Base-by-base conservation (phyloP, 805 yeast genomes). In the Wickerhamomyces kurtzmanii region DNA sequence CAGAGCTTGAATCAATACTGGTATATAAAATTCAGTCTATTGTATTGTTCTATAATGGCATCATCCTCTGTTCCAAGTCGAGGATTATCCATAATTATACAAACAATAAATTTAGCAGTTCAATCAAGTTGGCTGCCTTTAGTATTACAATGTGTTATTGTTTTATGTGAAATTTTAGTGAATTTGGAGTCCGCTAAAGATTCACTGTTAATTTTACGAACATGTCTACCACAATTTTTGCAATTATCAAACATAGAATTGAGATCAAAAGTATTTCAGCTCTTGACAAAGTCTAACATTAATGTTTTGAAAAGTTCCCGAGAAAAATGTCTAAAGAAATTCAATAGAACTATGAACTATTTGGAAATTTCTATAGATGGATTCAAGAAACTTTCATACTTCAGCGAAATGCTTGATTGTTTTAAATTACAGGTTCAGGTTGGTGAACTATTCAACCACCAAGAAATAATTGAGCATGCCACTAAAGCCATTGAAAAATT, bases 71-170 rank as follows among this genome's bases (percentile, higher is more conserved):
- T 60, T 5, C 68, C 73, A 10, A 47, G 65, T 8, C 57, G 78
- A 31, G 71, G 69, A 1, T 36, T 77, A 7, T 63, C 78, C 1
- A 42, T 65, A 12, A 40, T 75, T 0, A 43, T 69, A 5, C 70
- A 69, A 34, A 60, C 72, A 28, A 48, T 78, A 2, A 62, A 65
- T 26, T 41, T 59, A 9, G 68, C 80, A 1, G 59, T 61, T 13
- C 42, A 47, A 4, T 56, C 67, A 7, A 71, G 77, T 2, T 58
- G 68, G 30, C 47, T 58, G 4, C 45, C 65, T 0, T 44, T 68
- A 7, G 47, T 62, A 1, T 56, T 66, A 2, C 73, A 71, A 33
- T 70, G 73, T 0, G 42, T 68, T 3, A 31, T 71, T 6, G 45
- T 62, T 3, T 47, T 80, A 16, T 53, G 67, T 15, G 55, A 64